Base-by-base conservation (phyloP, 805 yeast genomes). In the Gaillardinia entomophila region DNA sequence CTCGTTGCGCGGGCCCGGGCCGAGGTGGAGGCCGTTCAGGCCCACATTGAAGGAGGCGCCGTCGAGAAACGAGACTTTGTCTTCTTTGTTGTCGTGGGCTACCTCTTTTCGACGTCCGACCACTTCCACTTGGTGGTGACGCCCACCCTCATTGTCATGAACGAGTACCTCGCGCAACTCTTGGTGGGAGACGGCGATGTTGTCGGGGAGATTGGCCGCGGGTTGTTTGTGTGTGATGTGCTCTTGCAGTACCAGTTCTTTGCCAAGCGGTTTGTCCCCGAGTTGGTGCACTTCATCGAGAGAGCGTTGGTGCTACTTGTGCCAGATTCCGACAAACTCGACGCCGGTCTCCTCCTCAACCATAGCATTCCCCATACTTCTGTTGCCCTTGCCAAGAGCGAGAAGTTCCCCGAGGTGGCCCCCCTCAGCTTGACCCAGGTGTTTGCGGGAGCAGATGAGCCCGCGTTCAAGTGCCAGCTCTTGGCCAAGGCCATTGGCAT, bases 71-170 rank as follows among this genome's bases (percentile, higher is more conserved):
- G 52, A 35, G 95, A 88, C 50, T 57, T 87, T 37, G 57, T 85
- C 4, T 74, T 82, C 38, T 84, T 81, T 48, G 67, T 78, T 0
- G 46, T 87, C 4, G 68, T 89, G 36, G 97, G 97, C 5, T 66
- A 71, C 33, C 53, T 88, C 4, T 92, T 83, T 51, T 89, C 98
- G 0, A 87, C 97, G 1, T 92, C 98, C 0, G 99, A 92, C 65
- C 89, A 87, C 52, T 90, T 84, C 59, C 98, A 92, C 65, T 68
- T 88, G 37, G 82, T 92, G 8, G 89, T 80, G 4, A 89, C 96
- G 0, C 96, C 97, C 3, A 72, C 90, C 2, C 62, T 76, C 19
- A 72, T 92, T 22, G 59, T 86, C 25, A 76, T 87, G 66, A 74
- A 81, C 30, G 90, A 86, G 55, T 65, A 76, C 11, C 60, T 90